Conservation (phyloP, 78 protist species). For the Speleostelium caveatum region DNA sequence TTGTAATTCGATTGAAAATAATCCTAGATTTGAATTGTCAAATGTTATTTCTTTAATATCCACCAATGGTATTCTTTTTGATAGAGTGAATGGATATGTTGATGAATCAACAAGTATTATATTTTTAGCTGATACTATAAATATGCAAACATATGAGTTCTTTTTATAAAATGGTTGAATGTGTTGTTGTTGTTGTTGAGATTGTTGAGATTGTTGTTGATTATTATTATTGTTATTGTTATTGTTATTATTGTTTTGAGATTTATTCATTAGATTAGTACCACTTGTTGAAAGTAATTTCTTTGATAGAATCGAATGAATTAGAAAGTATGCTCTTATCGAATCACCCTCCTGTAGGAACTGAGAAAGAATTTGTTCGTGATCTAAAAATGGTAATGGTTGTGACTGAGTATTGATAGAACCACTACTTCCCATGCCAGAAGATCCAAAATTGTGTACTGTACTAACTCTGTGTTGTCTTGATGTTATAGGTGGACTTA, state of each 20-base stretch:
- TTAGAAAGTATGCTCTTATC: conserved; percentile 13
- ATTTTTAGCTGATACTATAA: not conserved
- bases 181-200: not conserved
- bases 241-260: not conserved
- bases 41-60: conserved; percentile 39
- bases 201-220: too few relatives aligned
- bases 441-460: too few relatives aligned
- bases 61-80: not conserved
- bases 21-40: conserved; percentile 41
- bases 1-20: conserved; percentile 39
- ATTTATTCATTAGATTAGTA: conserved; percentile 1
- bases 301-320: conserved; percentile 24
- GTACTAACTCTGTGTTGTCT: not conserved
- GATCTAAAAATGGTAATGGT: conserved; percentile 30
- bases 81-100: conserved; percentile 13
- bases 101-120: conserved; percentile 31
- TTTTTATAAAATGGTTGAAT: conserved; percentile 49
- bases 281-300: not conserved
- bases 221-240: not conserved
- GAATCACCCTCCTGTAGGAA: conserved; percentile 9
- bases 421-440: too few relatives aligned
- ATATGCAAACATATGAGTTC: conserved; percentile 22
- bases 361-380: conserved; percentile 16
- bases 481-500: not conserved
- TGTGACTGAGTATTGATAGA: too few relatives aligned